Evolutionary conservation across 2,329 filamentous ascomycete species (phyloP), one percentile per base, ranked within the genome.

Genomic region (Alternaria viburni): DNA sequence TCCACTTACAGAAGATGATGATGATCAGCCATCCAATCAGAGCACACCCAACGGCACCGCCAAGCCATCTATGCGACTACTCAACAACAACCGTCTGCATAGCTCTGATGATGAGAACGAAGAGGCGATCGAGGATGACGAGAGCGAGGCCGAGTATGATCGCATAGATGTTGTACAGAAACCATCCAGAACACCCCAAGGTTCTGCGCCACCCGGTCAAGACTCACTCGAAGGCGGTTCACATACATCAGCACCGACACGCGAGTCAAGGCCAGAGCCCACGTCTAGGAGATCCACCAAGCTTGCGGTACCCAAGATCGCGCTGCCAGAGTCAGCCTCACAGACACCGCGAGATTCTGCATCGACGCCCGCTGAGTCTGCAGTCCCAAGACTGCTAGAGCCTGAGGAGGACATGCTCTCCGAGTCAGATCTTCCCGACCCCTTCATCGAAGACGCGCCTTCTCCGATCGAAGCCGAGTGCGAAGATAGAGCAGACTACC

Each of bases 401-500:
- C 74, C 75, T 9, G 72, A 75, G 55, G 79, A 80, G 30, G 79
- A 79, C 57, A 59, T 72, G 15, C 68, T 81, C 1, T 75, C 74
- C 1, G 76, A 80, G 15, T 74, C 73, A 3, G 79, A 81, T 59
- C 71, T 81, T n/a, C 79, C 76, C 5, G 72, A 72, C 6, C 73
- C 79, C 3, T 81, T 77, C 68, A 64, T 76, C n/a, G 67, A 76
- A 51, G 69, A 70, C 21, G 69, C 68, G 13, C 65, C 68, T 23
- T 65, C 57, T 8, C 78, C 79, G 6, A 59, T 68, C 5, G 69
- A 77, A 60, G 69, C 72, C 2, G 77, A 80, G 30, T 80, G 75
- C 50, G 79, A 81, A 19, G 80, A 81, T 50, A 62, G 68, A 32
- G 82, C 83, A 6, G 81, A 81, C 52, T 79, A 78, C 41, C 73